Evolutionary conservation across 305 asterid species (phyloP), one percentile per base, ranked within the genome.

Genomic region (Andrographis paniculata): DNA sequence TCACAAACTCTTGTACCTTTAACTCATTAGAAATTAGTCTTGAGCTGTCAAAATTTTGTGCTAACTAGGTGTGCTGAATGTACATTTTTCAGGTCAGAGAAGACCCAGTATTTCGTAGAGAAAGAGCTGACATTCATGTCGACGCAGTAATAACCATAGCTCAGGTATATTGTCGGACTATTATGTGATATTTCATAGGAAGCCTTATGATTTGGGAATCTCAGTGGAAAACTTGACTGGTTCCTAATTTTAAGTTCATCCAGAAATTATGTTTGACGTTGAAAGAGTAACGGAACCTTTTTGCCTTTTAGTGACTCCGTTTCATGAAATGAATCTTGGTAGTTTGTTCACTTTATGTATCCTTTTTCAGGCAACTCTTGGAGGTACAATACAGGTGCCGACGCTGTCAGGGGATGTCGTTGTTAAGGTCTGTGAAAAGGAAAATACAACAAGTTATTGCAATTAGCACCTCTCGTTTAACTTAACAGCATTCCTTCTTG

Each of bases 91-190:
- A 89, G 98, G 98, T 91, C 53, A 82, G 85, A 47, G 96, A 87
- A 77, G 99, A 91, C 55, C 99, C 99, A 4, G 93, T 91, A 44
- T 91, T 91, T 67, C 88, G 93, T 43, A 80, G 99, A 67, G 94
- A 91, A 72, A 91, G 92, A 47, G 69, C 99, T 37, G 87, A 91
- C 55, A 79, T 91, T 58, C 99, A 87, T 51, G 96, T 91, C 23
- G 95, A 86, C 73, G 73, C 96, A 53, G 71, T 68, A 61, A 63
- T 91, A 61, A 86, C 84, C 65, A 83, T 91, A 66, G 71, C 92
- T 56, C 99, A 91, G 99, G 99, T 91, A 75, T 37, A 13, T 3
- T 37, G 5, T 5, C 13, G 42, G 17, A 37, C 17, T 56, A 13
- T 20, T 48, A 20, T 21, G n/a, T 48, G 47, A 24, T 20, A 44